A percentile compares a stretch with the other conserved stretches of the same genome.
phyloP scores from a whole-genome alignment of 148 eudicot genomes.

The Nepenthes gracilis region DNA sequence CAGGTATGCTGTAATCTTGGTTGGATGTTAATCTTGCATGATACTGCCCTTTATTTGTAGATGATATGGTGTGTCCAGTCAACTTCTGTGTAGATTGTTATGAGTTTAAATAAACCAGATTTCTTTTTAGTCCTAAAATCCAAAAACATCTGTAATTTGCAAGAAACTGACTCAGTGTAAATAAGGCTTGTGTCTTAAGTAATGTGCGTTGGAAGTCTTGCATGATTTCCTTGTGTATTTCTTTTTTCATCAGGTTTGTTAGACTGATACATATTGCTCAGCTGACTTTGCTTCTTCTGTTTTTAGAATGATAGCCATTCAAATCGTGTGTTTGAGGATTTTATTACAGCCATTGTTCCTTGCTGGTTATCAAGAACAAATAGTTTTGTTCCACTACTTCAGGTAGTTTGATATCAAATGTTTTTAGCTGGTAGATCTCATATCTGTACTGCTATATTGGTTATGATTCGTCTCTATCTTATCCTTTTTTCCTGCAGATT shows the following conservation, averaged over 20 bases:
- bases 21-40: background rate
- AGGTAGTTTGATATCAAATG: slow-evolving; percentile 24
- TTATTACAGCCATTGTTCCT: slow-evolving; percentile 70
- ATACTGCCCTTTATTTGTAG: background rate
- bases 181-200: no score
- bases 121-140: background rate
- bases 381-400: slow-evolving; percentile 44
- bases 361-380: slow-evolving; percentile 59
- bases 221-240: background rate
- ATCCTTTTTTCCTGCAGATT: slow-evolving; percentile 27
- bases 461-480: background rate
- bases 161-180: no score
- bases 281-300: background rate
- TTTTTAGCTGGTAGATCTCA: background rate
- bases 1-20: slow-evolving; percentile 32
- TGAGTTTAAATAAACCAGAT: background rate
- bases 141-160: background rate
- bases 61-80: background rate
- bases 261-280: background rate
- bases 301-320: slow-evolving; percentile 66
- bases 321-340: slow-evolving; percentile 64
- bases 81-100: no score
- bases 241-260: background rate
- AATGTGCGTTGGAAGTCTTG: no score
- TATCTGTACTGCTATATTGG: background rate